A percentile compares a stretch with the other conserved stretches of the same genome.
phyloP scores from a whole-genome alignment of 2,329 filamentous ascomycete species.

The Sordariomycetes sp. region DNA sequence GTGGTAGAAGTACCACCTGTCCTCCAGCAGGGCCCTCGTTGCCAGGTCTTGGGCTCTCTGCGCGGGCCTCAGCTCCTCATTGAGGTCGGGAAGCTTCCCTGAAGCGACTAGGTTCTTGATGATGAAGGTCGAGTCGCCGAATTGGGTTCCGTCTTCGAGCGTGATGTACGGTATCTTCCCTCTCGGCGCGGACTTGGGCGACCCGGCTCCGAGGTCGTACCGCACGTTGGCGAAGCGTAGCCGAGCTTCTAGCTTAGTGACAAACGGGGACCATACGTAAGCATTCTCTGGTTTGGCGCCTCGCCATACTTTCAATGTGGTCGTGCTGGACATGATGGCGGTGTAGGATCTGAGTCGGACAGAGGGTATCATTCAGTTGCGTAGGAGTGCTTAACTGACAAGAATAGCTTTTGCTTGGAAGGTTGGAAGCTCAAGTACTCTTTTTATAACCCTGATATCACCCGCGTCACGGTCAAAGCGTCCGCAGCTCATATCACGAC shows the following conservation, averaged over 20 bases:
- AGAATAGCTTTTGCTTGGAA: too few species aligned
- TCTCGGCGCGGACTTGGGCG: constrained; percentile 33
- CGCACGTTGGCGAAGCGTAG: constrained; percentile 40
- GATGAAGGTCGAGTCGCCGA: constrained; percentile 50
- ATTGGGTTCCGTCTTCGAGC: constrained; percentile 10
- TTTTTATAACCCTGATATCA: too few species aligned
- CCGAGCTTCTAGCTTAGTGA: constrained; percentile 52
- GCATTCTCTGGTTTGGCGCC: constrained; percentile 29
- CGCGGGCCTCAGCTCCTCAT: constrained; percentile 24
- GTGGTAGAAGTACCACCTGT: constrained; percentile 51
- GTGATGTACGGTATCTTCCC: constrained; percentile 54
- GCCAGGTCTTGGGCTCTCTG: constrained; percentile 39
- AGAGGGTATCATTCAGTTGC: too few species aligned
- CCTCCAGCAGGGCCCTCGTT: constrained; percentile 46
- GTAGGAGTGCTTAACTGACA: too few species aligned
- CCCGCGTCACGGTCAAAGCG: too few species aligned
- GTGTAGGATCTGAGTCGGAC: too few species aligned
- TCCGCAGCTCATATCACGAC: too few species aligned
- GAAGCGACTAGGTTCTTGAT: constrained; percentile 24
- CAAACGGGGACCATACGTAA: constrained; percentile 52
- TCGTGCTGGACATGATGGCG: not conserved
- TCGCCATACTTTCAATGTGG: constrained; percentile 29
- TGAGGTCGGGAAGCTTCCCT: constrained; percentile 35
- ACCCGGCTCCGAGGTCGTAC: constrained; percentile 37
- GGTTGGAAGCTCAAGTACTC: too few species aligned